Base-by-base conservation (phyloP, 495 filamentous ascomycete genomes). In the Neurospora pannonica region DNA sequence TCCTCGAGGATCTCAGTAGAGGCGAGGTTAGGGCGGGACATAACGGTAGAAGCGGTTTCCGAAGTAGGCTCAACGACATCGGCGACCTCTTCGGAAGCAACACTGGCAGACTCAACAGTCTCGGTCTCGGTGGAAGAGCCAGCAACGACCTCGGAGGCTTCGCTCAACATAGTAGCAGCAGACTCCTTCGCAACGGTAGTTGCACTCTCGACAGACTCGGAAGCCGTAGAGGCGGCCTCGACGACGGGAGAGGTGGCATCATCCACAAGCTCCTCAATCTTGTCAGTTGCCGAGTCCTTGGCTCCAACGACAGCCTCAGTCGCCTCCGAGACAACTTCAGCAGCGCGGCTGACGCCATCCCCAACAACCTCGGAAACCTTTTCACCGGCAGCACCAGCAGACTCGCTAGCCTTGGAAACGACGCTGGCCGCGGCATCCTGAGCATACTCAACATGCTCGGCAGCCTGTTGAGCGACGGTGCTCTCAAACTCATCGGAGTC, bases 401-500 rank as follows among this genome's bases (percentile, higher is more conserved):
- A 70, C 8, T 77, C 73, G 1, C 11, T 70, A 19, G 62, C 76
- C 4, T 74, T 54, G 31, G 70, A 71, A 5, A 73, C 73, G 28
- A 75, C 76, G 69, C 75, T 75, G 5, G 71, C 76, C 0, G 72
- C 80, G 1, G 78, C 79, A 5, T 19, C 70, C 70, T 74, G 77
- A 13, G 82, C 77, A 11, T 78, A 78, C 54, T 81, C 73, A 11
- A 76, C 83, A 5, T 79, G 79, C 70, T 87, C 83, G 34, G 84
- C 85, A 17, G 85, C 85, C 38, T 81, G 71, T 62, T 83, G 83
- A 75, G 84, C 81, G 36, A 79, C 77, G 11, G 83, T 83, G 71
- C 83, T 84, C 67, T 86, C 86, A 73, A 97, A 98, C 78, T 97
- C 90, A 60, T 95, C 88, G 17, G 88, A 90, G 3, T 88, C 84